Conservation (phyloP, 1,139 yeast species). For the Pneumocystis sp. region DNA sequence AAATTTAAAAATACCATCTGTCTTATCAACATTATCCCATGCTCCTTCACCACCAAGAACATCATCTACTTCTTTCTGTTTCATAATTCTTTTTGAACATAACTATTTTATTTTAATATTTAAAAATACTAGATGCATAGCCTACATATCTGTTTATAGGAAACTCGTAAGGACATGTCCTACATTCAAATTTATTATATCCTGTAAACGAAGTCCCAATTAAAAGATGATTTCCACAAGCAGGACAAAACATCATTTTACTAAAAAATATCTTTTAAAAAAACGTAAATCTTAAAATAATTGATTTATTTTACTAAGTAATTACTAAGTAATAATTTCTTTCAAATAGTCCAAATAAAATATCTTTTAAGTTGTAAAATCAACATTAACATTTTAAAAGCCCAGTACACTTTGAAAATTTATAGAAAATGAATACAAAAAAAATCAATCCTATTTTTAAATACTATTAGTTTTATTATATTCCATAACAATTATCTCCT, state of each 20-base stretch:
- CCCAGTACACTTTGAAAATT: not conserved
- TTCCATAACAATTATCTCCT: not conserved
- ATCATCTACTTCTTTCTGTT: slow-evolving; percentile 86
- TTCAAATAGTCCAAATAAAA: not conserved
- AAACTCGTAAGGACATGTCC: slow-evolving; percentile 13
- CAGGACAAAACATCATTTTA: slow-evolving; percentile 1
- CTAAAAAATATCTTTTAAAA: not conserved
- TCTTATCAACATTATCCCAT: slow-evolving; percentile 90
- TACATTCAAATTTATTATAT: slow-evolving; percentile 11
- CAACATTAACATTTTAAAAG: too few species aligned
- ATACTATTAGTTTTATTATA: not conserved
- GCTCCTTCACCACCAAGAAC: slow-evolving; percentile 95
- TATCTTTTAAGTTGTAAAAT: not conserved
- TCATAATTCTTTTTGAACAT: slow-evolving; percentile 29
- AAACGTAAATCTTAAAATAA: not conserved
- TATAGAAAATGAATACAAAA: not conserved
- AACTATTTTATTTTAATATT: not conserved
- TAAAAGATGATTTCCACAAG: not conserved
- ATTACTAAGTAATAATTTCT: not conserved
- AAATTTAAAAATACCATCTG: slow-evolving; percentile 14
- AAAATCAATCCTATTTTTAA: not conserved
- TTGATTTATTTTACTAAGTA: too few species aligned
- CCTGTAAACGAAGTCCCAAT: not conserved
- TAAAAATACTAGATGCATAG: not conserved
- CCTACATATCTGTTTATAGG: slow-evolving; percentile 11